A percentile compares a stretch with the other conserved stretches of the same genome.
phyloP scores from a whole-genome alignment of 1,139 yeast species.

The Yamadazyma mexicana region DNA sequence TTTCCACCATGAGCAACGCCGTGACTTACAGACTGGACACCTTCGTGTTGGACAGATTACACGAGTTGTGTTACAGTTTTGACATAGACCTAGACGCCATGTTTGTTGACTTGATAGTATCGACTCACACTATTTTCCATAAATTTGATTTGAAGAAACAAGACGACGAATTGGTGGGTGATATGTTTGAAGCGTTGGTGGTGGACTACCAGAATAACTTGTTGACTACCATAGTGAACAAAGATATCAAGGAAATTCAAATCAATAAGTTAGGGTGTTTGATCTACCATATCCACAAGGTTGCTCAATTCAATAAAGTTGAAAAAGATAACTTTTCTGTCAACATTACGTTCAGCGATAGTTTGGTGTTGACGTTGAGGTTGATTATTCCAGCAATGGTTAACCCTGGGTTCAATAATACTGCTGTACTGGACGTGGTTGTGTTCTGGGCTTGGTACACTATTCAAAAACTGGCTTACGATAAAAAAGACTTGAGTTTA shows the following conservation, averaged over 20 bases:
- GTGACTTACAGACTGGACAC: slow-evolving; percentile 13
- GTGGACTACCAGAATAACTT: slow-evolving; percentile 36
- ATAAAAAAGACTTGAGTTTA: slow-evolving; percentile 22
- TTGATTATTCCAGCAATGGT: slow-evolving; percentile 40
- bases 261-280: slow-evolving; percentile 31
- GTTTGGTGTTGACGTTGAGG: slow-evolving; percentile 33
- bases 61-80: slow-evolving; percentile 55
- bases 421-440: slow-evolving; percentile 29
- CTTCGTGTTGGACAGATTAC: slow-evolving; percentile 42
- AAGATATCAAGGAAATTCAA: slow-evolving; percentile 21
- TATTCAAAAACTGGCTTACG: slow-evolving; percentile 22
- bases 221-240: slow-evolving; percentile 20
- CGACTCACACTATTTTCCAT: slow-evolving; percentile 27
- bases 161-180: slow-evolving; percentile 27
- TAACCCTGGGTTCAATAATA: slow-evolving; percentile 22
- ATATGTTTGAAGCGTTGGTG: slow-evolving; percentile 34
- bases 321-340: slow-evolving; percentile 10
- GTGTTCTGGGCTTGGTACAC: slow-evolving; percentile 46
- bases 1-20: slow-evolving; percentile 9
- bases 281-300: slow-evolving; percentile 16
- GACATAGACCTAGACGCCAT: slow-evolving; percentile 56
- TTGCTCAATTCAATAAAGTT: slow-evolving; percentile 7
- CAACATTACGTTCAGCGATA: slow-evolving; percentile 31
- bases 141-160: slow-evolving; percentile 22
- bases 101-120: slow-evolving; percentile 34